phyloP scores from a whole-genome alignment of 805 yeast species.

The Metschnikowia chrysomelidarum region DNA sequence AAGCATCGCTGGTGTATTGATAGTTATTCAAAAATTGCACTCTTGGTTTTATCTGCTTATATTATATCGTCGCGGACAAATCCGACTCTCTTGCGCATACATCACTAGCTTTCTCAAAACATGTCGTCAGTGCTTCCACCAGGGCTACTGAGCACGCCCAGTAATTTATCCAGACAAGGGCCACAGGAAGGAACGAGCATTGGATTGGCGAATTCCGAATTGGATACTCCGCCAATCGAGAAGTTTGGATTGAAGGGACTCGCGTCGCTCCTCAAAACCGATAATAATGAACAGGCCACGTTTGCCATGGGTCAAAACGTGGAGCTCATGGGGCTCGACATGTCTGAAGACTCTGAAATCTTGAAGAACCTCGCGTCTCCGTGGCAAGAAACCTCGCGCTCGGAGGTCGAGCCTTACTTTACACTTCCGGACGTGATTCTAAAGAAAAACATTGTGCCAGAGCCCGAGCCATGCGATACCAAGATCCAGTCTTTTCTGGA shows the following conservation, averaged over 20 bases:
- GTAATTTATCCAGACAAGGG: neutral
- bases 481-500: slow-evolving; percentile 70
- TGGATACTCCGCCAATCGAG: slow-evolving; percentile 44
- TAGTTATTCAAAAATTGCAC: too few species aligned
- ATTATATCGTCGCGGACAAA: too few species aligned
- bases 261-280: slow-evolving; percentile 57
- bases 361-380: slow-evolving; percentile 80
- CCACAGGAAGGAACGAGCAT: neutral
- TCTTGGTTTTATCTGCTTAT: too few species aligned
- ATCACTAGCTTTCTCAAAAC: neutral
- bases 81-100: too few species aligned
- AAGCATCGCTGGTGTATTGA: too few species aligned
- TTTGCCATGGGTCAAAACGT: slow-evolving; percentile 77
- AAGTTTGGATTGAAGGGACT: slow-evolving; percentile 70
- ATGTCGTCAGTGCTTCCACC: slow-evolving; percentile 20
- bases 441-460: slow-evolving; percentile 32
- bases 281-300: slow-evolving; percentile 57
- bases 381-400: slow-evolving; percentile 89
- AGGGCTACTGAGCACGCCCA: slow-evolving; percentile 14
- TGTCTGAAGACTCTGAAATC: slow-evolving; percentile 47
- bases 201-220: neutral
- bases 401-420: slow-evolving; percentile 86
- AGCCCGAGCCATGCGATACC: slow-evolving; percentile 44
- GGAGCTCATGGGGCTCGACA: slow-evolving; percentile 61
- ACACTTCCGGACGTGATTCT: slow-evolving; percentile 52